Base-by-base conservation (phyloP, 805 yeast genomes). In the Scheffersomyces lignosus region DNA sequence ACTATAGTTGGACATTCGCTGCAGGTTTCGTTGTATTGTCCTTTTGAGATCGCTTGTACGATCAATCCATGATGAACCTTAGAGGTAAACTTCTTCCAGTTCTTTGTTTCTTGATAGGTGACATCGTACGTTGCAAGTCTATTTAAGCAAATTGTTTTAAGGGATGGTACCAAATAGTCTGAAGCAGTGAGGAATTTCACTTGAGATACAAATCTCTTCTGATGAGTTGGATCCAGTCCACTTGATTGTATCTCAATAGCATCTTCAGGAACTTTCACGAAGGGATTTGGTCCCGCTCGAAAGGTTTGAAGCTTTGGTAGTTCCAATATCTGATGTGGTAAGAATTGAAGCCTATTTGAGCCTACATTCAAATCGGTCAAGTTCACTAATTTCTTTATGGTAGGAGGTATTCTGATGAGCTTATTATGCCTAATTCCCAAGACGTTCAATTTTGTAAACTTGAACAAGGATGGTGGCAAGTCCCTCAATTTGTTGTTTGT, bases 281-380 rank as follows among this genome's bases (percentile, higher is more conserved):
- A 62, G 5, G 77, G 75, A 44, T 80, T 80, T 1, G 84, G 84
- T 20, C 83, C 73, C 0, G 81, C 73, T 10, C 75, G 59, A n/a
- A 80, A 57, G 1, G 69, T 66, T 14, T 60, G 55, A 22, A 80
- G 50, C 3, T 59, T 49, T 1, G 67, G 58, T 10, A 80, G 55
- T 4, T 68, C 58, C n/a, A 80, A 53, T 5, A 80, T 71, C 41
- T 76, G 76, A 41, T 67, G 71, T 0, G 86, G 85, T 14, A 80
- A 53, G 37, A 63, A 73, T 34, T 66, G 67, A 26, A 80, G 50
- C 37, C 74, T 66, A 48, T 80, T 80, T 15, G 72, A 62, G 5
- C 75, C 73, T 7, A 80, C 45, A n/a, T 78, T 71, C 27, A 80
- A 54, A 33, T 77, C 76, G n/a, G 69, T 67, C 40, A 80, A 57